A percentile compares a stretch with the other conserved stretches of the same genome.
These are phyloP conservation scores for Posidonia australis DNA, from an alignment of 106 monocot species.

Conservation along the genomic window DNA sequence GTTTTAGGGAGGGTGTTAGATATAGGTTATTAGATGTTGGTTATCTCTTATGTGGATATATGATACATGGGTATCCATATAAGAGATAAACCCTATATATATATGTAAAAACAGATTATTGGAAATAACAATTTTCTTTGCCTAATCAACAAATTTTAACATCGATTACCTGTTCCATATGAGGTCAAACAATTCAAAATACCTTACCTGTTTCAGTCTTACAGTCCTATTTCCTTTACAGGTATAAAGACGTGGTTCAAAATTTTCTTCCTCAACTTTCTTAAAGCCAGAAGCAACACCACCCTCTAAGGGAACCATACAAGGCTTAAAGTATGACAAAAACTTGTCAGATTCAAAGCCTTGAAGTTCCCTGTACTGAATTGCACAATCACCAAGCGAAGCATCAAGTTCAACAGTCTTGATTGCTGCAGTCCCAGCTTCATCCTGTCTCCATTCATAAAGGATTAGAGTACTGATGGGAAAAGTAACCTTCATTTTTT, in stretches of 20 bases:
- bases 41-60: no score
- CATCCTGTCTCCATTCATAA: slow-evolving; percentile 23
- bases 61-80: no score
- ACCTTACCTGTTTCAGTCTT: slow-evolving; percentile 34
- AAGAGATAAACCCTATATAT: no score
- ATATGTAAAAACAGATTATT: no score
- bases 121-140: no score
- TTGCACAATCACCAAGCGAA: slow-evolving; percentile 40
- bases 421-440: slow-evolving; percentile 53
- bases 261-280: slow-evolving; percentile 28
- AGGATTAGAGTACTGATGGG: no score
- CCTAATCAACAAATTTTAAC: no score
- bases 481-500: neutral
- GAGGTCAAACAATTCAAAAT: neutral
- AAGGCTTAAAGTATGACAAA: slow-evolving; percentile 46
- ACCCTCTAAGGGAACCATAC: slow-evolving; percentile 54
- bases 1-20: no score
- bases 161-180: no score
- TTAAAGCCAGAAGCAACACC: slow-evolving; percentile 52
- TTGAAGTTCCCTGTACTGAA: slow-evolving; percentile 46
- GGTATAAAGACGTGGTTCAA: slow-evolving; percentile 33
- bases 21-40: no score
- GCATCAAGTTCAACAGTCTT: slow-evolving; percentile 55
- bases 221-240: slow-evolving; percentile 47
- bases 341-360: slow-evolving; percentile 54